These are phyloP conservation scores for Tuber umbilicatum DNA, from an alignment of 495 filamentous ascomycete species.

Conservation along the genomic window DNA sequence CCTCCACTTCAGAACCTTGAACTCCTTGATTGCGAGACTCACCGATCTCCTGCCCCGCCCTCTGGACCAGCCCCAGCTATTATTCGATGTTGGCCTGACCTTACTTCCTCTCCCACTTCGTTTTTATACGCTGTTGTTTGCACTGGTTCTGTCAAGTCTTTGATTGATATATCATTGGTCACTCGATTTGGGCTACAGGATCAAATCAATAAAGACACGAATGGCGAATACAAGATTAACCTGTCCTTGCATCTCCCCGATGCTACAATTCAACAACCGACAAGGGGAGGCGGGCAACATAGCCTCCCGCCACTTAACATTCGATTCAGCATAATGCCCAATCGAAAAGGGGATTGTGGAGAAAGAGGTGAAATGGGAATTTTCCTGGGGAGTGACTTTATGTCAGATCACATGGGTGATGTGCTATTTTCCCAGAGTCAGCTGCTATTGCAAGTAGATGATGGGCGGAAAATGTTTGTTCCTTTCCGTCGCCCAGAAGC, in stretches of 20 bases:
- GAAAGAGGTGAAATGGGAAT: conserved; percentile 54
- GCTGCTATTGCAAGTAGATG: conserved; percentile 77
- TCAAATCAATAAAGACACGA: conserved; percentile 56
- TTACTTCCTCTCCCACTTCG: conserved; percentile 74
- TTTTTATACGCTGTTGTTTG: conserved; percentile 88
- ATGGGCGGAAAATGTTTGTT: conserved; percentile 79
- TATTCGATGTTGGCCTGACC: conserved; percentile 89
- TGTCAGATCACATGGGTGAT: conserved; percentile 82
- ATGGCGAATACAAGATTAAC: conserved; percentile 61
- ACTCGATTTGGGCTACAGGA: conserved; percentile 62
- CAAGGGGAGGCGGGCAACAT: conserved; percentile 56
- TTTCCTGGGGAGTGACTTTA: conserved; percentile 77
- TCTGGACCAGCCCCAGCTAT: conserved; percentile 78
- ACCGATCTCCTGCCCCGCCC: conserved; percentile 29
- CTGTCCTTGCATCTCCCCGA: conserved; percentile 83
- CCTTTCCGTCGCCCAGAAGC: conserved; percentile 92
- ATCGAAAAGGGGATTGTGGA: conserved; percentile 47
- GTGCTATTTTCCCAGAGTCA: conserved; percentile 85
- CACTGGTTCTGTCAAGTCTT: conserved; percentile 81
- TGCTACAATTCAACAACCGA: conserved; percentile 72
- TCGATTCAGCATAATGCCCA: conserved; percentile 60
- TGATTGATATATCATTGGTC: conserved; percentile 64
- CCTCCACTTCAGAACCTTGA: conserved; percentile 30
- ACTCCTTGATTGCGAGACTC: conserved; percentile 38
- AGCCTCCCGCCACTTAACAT: conserved; percentile 74